Conservation (phyloP, 2,329 filamentous ascomycete species). For the Penicillium griseofulvum region DNA sequence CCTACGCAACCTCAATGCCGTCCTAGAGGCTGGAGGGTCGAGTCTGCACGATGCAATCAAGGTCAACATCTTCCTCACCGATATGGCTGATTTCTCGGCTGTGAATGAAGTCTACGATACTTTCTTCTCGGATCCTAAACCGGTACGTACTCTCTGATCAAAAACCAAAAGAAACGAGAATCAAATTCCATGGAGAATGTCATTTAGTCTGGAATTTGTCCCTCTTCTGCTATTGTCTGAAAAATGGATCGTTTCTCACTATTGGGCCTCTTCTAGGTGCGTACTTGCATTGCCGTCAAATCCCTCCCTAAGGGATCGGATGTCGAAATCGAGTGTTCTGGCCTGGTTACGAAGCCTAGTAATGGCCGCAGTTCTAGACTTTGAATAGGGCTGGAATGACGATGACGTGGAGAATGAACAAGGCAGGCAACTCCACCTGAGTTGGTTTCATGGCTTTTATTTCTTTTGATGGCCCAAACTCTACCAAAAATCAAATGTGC, state of each 20-base stretch:
- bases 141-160: conserved; percentile 16
- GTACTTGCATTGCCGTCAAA: conserved; percentile 52
- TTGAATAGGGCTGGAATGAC: conserved; percentile 2
- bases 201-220: background rate
- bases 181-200: background rate
- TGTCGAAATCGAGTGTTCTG: conserved; percentile 56
- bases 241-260: conserved; percentile 1
- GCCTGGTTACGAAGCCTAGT: conserved; percentile 28
- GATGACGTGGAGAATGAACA: background rate
- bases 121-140: conserved; percentile 28
- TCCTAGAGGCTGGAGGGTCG: conserved; percentile 60
- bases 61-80: conserved; percentile 63
- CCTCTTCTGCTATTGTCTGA: background rate
- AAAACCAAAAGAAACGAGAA: background rate
- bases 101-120: conserved; percentile 73
- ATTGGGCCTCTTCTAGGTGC: conserved; percentile 19
- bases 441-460: background rate
- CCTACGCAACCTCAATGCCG: conserved; percentile 53
- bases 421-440: background rate
- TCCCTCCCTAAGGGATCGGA: conserved; percentile 51
- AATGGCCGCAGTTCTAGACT: conserved; percentile 18
- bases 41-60: conserved; percentile 61
- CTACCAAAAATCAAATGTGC: background rate
- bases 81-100: conserved; percentile 64
- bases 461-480: background rate